Evolutionary conservation across 306 rosid genomes (phyloP).

Genomic region (Vigna hirtella): DNA sequence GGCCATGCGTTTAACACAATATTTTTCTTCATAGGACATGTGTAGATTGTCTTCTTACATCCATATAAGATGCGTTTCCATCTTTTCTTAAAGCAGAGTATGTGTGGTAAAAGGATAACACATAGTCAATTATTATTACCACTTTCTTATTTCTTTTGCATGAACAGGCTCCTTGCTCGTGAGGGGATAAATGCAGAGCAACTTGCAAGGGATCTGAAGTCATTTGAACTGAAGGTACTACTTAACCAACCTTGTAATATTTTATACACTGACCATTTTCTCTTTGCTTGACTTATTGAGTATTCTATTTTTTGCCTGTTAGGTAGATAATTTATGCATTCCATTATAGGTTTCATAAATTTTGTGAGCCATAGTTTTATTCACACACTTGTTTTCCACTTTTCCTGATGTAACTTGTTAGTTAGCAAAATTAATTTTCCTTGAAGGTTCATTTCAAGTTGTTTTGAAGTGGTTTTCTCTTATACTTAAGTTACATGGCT

Average conservation of each 20-base stretch:
- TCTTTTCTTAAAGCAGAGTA: conserved; percentile 19
- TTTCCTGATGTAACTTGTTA: conserved; percentile 29
- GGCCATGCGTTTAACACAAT: background rate
- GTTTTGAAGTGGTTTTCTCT: background rate
- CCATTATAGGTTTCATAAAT: conserved; percentile 21
- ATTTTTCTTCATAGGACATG: background rate
- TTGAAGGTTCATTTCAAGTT: conserved; percentile 27
- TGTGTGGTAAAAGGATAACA: background rate
- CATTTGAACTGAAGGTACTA: conserved; percentile 90
- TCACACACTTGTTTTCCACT: conserved; percentile 37
- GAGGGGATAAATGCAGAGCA: conserved; percentile 99
- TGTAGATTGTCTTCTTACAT: background rate
- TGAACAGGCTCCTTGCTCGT: conserved; percentile 90
- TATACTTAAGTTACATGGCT: background rate
- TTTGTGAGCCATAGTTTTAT: conserved; percentile 5
- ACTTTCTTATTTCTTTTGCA: conserved; percentile 25
- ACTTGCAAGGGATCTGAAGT: conserved; percentile 97
- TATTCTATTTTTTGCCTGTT: conserved; percentile 25
- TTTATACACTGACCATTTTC: conserved; percentile 30
- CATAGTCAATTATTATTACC: background rate
- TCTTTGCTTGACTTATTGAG: conserved; percentile 19
- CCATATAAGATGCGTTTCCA: background rate
- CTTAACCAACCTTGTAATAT: conserved; percentile 6
- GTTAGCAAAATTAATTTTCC: background rate
- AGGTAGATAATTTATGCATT: conserved; percentile 22